These are phyloP conservation scores for Amanita thiersii DNA, from an alignment of 768 basidiomycete genomes.

Conservation along the genomic window DNA sequence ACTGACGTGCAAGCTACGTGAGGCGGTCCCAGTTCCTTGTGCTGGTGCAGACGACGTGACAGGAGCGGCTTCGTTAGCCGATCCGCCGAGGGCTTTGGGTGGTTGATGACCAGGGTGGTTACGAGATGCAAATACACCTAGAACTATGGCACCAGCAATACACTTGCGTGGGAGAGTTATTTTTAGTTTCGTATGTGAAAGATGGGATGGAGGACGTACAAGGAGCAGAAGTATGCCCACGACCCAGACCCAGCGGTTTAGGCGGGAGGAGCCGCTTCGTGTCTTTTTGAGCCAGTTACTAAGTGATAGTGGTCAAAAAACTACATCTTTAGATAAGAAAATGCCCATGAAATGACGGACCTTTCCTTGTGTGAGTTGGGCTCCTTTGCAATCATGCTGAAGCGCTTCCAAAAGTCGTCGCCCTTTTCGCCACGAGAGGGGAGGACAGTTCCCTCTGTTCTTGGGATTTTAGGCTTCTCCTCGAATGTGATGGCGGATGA, in stretches of 20 bases:
- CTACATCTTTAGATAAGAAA: constrained; percentile 1
- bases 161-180: constrained; percentile 23
- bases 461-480: constrained; percentile 21
- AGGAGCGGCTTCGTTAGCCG: constrained; percentile 33
- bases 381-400: constrained; percentile 75
- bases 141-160: constrained; percentile 46
- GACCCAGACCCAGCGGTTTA: constrained; percentile 67
- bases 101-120: constrained; percentile 36
- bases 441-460: constrained; percentile 56
- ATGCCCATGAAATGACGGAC: constrained; percentile 21
- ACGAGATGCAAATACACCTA: constrained; percentile 54
- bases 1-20: constrained; percentile 34
- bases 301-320: constrained; percentile 2
- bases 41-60: constrained; percentile 11
- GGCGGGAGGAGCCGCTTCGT: constrained; percentile 37
- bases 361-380: constrained; percentile 33
- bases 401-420: constrained; percentile 83
- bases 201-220: constrained; percentile 22
- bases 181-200: neutral
- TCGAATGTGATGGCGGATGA: constrained; percentile 35
- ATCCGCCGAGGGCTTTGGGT: constrained; percentile 62
- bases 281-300: constrained; percentile 69
- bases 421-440: constrained; percentile 65
- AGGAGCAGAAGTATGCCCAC: constrained; percentile 51
- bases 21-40: constrained; percentile 17